Conservation (phyloP, 2,329 filamentous ascomycete species). For the Fusarium sp. region DNA sequence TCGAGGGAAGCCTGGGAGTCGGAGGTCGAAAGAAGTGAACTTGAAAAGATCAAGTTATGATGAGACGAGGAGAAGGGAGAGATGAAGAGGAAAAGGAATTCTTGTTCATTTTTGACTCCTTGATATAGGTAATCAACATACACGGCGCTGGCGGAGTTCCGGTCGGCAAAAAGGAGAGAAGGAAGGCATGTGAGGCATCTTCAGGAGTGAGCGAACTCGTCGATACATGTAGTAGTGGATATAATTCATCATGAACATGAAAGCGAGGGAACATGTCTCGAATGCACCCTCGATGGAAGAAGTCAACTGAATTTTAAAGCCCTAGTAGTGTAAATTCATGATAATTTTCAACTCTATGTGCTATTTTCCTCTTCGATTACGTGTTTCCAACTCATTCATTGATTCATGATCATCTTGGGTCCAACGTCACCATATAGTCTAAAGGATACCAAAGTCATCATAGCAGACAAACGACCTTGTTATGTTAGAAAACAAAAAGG, state of each 20-base stretch:
- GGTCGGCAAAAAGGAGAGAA: slow-evolving; percentile 35
- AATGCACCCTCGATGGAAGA: background rate
- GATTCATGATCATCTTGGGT: background rate
- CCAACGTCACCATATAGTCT: slow-evolving; percentile 14
- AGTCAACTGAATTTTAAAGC: background rate
- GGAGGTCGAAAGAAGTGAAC: slow-evolving; percentile 63
- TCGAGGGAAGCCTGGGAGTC: slow-evolving; percentile 76
- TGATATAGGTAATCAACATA: slow-evolving; percentile 37
- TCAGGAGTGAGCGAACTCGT: slow-evolving; percentile 10
- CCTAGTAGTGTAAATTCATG: slow-evolving; percentile 1
- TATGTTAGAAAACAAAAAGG: slow-evolving; percentile 18
- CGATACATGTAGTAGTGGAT: slow-evolving; percentile 16
- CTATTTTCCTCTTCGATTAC: background rate
- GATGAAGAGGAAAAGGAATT: slow-evolving; percentile 18
- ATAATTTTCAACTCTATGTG: slow-evolving; percentile 1
- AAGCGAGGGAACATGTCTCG: slow-evolving; percentile 26
- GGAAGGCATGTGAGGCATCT: slow-evolving; percentile 17
- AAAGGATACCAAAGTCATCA: background rate
- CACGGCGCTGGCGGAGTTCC: slow-evolving; percentile 47
- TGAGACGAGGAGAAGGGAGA: slow-evolving; percentile 10
- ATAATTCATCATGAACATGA: slow-evolving; percentile 30
- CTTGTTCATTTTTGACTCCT: slow-evolving; percentile 27
- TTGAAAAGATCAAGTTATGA: slow-evolving; percentile 5
- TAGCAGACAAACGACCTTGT: slow-evolving; percentile 30
- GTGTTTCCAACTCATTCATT: background rate